Evolutionary conservation across 371 early-diverging fungal species (phyloP).

Genomic region (Mucor indicus): DNA sequence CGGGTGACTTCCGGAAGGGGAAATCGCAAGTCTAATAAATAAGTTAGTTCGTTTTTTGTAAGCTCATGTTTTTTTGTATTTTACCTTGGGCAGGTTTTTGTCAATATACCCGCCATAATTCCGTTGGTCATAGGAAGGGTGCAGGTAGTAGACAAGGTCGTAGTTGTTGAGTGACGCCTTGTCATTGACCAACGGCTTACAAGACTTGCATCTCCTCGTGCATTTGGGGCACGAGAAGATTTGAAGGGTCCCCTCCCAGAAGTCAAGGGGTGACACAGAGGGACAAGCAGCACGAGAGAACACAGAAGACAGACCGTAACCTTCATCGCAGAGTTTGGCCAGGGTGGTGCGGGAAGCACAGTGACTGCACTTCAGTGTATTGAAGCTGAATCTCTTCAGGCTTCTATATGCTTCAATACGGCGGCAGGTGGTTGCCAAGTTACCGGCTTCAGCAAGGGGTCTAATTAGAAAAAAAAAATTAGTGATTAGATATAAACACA

Average conservation of each 20-base stretch:
- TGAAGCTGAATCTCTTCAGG: constrained; percentile 1
- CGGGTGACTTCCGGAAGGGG: no score
- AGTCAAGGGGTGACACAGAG: neutral
- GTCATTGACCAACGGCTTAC: constrained; percentile 1
- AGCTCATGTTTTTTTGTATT: no score
- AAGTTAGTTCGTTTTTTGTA: no score
- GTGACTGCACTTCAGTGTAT: constrained; percentile 22
- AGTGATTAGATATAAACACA: no score
- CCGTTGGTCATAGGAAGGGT: constrained; percentile 10
- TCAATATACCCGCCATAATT: constrained; percentile 25
- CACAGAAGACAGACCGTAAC: constrained; percentile 8
- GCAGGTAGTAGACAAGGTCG: constrained; percentile 15
- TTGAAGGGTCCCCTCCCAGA: neutral
- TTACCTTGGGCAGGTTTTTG: no score
- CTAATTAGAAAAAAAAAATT: neutral
- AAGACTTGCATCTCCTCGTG: neutral
- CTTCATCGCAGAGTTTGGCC: neutral
- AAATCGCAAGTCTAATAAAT: no score
- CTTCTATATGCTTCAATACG: constrained; percentile 26
- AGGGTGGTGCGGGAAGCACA: constrained; percentile 4
- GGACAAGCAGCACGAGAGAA: constrained; percentile 7
- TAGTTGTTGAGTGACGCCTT: neutral
- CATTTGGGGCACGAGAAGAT: constrained; percentile 19
- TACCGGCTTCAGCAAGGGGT: neutral
- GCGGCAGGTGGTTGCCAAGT: constrained; percentile 14